Evolutionary conservation across 495 filamentous ascomycete species (phyloP).

Genomic region (Daldinia bambusicola): DNA sequence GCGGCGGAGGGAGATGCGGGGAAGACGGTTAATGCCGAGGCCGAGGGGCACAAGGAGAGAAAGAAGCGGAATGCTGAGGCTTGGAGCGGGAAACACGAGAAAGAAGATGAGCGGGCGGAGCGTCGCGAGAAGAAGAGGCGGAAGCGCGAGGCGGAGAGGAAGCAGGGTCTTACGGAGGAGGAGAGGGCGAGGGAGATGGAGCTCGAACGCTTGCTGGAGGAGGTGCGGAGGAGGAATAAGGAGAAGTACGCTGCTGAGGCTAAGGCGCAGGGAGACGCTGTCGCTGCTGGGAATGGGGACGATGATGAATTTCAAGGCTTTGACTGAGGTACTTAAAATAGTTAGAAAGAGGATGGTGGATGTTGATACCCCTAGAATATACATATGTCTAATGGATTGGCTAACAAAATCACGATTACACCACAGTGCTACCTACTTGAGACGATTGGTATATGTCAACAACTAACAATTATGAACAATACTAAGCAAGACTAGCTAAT

Average conservation of each 20-base stretch:
- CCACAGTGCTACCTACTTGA: background rate
- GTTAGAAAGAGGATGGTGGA: background rate
- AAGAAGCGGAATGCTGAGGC: constrained; percentile 69
- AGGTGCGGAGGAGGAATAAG: constrained; percentile 68
- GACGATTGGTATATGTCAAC: no score
- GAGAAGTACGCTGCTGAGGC: constrained; percentile 55
- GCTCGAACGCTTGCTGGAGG: constrained; percentile 76
- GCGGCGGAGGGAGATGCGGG: constrained; percentile 41
- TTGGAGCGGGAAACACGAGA: constrained; percentile 86
- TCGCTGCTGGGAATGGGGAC: constrained; percentile 29
- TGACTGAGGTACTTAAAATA: constrained; percentile 34
- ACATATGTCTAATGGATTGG: background rate
- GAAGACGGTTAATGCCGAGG: constrained; percentile 74
- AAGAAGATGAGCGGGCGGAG: constrained; percentile 69
- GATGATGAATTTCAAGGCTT: constrained; percentile 60
- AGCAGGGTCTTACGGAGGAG: constrained; percentile 75
- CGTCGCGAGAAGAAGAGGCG: constrained; percentile 79
- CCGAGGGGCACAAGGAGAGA: constrained; percentile 49
- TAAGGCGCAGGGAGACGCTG: background rate
- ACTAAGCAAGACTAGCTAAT: no score
- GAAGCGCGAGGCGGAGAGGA: constrained; percentile 73
- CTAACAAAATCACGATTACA: background rate
- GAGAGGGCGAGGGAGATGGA: constrained; percentile 76
- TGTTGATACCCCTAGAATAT: constrained; percentile 32
- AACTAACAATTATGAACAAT: no score